Evolutionary conservation across 805 yeast genomes (phyloP).

Genomic region (Zygoascus tannicola): DNA sequence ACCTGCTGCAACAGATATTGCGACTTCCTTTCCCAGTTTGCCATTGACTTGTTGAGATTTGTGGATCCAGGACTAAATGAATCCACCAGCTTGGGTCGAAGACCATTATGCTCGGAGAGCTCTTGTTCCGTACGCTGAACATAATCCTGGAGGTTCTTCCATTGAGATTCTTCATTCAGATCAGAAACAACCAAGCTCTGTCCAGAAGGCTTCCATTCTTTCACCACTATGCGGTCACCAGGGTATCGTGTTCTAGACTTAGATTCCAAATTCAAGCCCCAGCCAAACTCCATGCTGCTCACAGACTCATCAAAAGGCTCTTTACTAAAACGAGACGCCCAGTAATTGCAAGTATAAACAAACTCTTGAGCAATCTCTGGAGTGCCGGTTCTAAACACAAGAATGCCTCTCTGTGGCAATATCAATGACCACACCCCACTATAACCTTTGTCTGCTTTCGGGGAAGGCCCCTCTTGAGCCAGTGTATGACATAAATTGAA

Average conservation of each 20-base stretch:
- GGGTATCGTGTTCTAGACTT: constrained; percentile 7
- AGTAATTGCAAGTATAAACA: constrained; percentile 73
- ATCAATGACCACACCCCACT: constrained; percentile 45
- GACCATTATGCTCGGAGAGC: constrained; percentile 36
- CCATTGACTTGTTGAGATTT: constrained; percentile 22
- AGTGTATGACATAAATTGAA: constrained; percentile 41
- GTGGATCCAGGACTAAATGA: constrained; percentile 24
- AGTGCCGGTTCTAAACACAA: constrained; percentile 60
- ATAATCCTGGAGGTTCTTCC: constrained; percentile 32
- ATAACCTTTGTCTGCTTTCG: constrained; percentile 28
- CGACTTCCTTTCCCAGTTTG: constrained; percentile 28
- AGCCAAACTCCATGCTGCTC: constrained; percentile 71
- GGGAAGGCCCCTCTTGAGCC: constrained; percentile 31
- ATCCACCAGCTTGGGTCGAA: constrained; percentile 31
- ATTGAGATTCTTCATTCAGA: constrained; percentile 31
- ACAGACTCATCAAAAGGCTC: constrained; percentile 66
- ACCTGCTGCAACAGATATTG: constrained; percentile 25
- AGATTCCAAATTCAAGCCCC: constrained; percentile 33
- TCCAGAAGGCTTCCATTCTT: constrained; percentile 27
- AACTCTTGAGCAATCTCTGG: constrained; percentile 58
- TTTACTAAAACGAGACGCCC: constrained; percentile 81
- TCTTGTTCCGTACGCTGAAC: constrained; percentile 32
- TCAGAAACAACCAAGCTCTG: constrained; percentile 26
- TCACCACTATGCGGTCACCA: constrained; percentile 22
- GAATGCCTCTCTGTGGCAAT: constrained; percentile 38